A percentile compares a stretch with the other conserved stretches of the same genome.
phyloP scores from a whole-genome alignment of 306 rosid genomes.

The Pyrus bretschneideri region DNA sequence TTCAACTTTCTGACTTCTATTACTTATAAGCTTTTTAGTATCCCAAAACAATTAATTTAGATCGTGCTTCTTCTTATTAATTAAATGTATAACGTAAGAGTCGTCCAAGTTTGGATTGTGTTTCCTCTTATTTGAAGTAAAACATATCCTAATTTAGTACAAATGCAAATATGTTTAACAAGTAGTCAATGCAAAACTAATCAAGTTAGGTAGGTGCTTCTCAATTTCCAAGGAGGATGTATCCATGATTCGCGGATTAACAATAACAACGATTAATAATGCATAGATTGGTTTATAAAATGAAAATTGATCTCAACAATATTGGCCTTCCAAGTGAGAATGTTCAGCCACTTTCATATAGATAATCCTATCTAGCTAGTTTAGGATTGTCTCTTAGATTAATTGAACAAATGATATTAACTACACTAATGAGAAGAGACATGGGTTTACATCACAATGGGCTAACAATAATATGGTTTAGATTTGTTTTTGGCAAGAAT shows the following conservation, averaged over 20 bases:
- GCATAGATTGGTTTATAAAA: background rate
- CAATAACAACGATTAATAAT: background rate
- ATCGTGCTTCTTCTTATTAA: background rate
- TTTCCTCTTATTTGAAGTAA: background rate
- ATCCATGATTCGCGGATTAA: background rate
- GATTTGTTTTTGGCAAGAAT: no score
- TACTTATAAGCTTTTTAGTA: background rate
- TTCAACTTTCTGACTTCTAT: background rate
- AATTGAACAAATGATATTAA: no score
- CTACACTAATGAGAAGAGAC: no score
- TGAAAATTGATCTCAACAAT: background rate
- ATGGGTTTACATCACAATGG: no score
- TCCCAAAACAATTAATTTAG: background rate
- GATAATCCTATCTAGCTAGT: background rate
- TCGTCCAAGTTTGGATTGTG: background rate
- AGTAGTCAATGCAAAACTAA: background rate
- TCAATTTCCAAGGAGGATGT: constrained; percentile 17
- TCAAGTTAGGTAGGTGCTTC: background rate
- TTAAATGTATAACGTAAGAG: background rate
- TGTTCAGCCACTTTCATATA: background rate
- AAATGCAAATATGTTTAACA: no score
- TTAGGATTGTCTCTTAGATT: background rate
- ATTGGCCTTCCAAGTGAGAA: background rate
- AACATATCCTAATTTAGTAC: background rate
- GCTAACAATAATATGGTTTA: no score